Evolutionary conservation across 1,284 basidiomycete species (phyloP).

Genomic region (Ganoderma lucidum): DNA sequence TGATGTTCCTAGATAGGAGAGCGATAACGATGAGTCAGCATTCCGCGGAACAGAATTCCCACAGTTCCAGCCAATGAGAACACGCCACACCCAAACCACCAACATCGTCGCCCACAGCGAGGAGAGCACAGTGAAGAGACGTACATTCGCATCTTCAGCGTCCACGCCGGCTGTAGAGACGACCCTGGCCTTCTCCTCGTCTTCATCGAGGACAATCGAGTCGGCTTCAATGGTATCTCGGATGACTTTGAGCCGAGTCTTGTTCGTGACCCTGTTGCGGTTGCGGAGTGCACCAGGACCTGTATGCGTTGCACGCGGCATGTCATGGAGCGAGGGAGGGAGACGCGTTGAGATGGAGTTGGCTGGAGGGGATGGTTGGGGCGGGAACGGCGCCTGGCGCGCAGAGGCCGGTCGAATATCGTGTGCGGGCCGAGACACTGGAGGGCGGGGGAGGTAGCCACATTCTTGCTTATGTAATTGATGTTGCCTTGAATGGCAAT

Average conservation of each 20-base stretch:
- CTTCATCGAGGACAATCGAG: constrained; percentile 82
- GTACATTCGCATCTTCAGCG: constrained; percentile 89
- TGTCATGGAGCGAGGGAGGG: constrained; percentile 65
- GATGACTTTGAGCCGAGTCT: constrained; percentile 86
- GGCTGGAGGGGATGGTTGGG: constrained; percentile 34
- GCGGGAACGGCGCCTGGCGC: constrained; percentile 39
- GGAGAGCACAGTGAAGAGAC: constrained; percentile 49
- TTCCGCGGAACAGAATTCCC: constrained; percentile 62
- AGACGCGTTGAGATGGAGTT: constrained; percentile 30
- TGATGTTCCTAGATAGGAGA: constrained; percentile 82
- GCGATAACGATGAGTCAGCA: constrained; percentile 62
- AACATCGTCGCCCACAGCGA: constrained; percentile 53
- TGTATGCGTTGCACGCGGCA: constrained; percentile 80
- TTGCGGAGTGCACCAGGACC: constrained; percentile 80
- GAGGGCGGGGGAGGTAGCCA: constrained; percentile 26
- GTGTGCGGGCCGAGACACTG: constrained; percentile 35
- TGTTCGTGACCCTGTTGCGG: constrained; percentile 90
- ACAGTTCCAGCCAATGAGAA: constrained; percentile 56
- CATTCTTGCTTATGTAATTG: constrained; percentile 28
- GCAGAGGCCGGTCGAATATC: constrained; percentile 35
- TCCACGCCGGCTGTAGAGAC: constrained; percentile 77
- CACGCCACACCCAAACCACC: constrained; percentile 51
- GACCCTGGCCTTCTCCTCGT: constrained; percentile 79
- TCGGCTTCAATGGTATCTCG: constrained; percentile 84
- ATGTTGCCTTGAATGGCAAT: constrained; percentile 6